A percentile compares a stretch with the other conserved stretches of the same genome.
Conservation (phyloP, 257 asterid species). For the Henckelia pumila region DNA sequence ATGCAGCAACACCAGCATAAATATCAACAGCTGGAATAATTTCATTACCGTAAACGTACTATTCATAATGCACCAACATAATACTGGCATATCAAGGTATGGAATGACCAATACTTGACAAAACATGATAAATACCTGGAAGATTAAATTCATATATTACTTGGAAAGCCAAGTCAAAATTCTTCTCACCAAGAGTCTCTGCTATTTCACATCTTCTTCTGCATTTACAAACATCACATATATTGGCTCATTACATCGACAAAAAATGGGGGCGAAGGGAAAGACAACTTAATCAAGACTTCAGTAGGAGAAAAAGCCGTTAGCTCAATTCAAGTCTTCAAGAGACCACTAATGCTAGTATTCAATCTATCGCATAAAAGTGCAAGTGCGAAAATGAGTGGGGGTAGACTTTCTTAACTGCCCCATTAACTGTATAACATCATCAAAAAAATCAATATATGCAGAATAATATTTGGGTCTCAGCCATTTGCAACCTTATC, state of each 20-base stretch:
- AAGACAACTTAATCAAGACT: background rate
- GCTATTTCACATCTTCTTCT: conserved; percentile 97
- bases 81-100: conserved; percentile 9
- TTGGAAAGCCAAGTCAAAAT: conserved; percentile 89
- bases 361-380: background rate
- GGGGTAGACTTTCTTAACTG: conserved; percentile 4
- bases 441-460: background rate
- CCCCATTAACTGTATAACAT: conserved; percentile 4
- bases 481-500: conserved; percentile 13
- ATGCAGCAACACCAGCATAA: conserved; percentile 95
- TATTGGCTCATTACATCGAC: conserved; percentile 1
- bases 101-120: conserved; percentile 20
- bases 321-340: conserved; percentile 7
- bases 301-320: background rate
- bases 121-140: conserved; percentile 55
- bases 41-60: conserved; percentile 18
- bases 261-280: conserved; percentile 1
- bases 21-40: conserved; percentile 78
- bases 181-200: conserved; percentile 88
- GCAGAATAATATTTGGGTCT: conserved; percentile 20
- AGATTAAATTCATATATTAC: conserved; percentile 81
- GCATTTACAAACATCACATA: conserved; percentile 30
- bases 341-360: conserved; percentile 1
- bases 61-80: conserved; percentile 13
- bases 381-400: conserved; percentile 8